Percentiles rank a stretch among this genome's conserved stretches.
Evolutionary conservation across 139 green algal species (phyloP).

Genomic region (Closterium sp.): DNA sequence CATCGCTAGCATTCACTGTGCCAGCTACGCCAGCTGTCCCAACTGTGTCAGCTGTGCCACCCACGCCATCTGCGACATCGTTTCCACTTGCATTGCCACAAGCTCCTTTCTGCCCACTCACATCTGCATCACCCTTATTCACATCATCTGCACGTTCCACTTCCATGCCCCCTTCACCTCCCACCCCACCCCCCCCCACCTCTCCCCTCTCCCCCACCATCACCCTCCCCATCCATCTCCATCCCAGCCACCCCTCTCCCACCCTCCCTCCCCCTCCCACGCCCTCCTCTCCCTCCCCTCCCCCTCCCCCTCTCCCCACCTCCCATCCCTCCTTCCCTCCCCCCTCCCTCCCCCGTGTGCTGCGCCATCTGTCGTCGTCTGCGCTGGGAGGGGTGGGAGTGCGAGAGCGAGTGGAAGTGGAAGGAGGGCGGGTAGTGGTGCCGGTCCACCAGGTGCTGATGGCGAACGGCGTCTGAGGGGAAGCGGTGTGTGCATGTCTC

Average conservation of each 20-base stretch:
- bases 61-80: too few relatives aligned
- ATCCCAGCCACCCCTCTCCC: too few relatives aligned
- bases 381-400: background rate
- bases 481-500: conserved; percentile 13
- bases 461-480: conserved; percentile 1
- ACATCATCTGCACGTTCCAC: background rate
- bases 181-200: background rate
- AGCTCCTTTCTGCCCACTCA: background rate
- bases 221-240: background rate
- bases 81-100: background rate
- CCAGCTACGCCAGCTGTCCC: background rate
- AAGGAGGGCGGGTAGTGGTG: conserved; percentile 24
- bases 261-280: background rate
- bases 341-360: background rate
- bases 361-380: background rate
- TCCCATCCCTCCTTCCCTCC: background rate
- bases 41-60: too few relatives aligned
- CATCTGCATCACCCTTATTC: background rate
- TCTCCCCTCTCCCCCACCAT: background rate
- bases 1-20: background rate
- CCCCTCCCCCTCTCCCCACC: background rate
- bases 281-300: background rate
- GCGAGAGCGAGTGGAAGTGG: conserved; percentile 2
- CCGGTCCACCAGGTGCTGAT: conserved; percentile 28
- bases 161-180: background rate